These are phyloP conservation scores for Rhodotorula sp. DNA, from an alignment of 1,284 basidiomycete genomes.

Conservation along the genomic window DNA sequence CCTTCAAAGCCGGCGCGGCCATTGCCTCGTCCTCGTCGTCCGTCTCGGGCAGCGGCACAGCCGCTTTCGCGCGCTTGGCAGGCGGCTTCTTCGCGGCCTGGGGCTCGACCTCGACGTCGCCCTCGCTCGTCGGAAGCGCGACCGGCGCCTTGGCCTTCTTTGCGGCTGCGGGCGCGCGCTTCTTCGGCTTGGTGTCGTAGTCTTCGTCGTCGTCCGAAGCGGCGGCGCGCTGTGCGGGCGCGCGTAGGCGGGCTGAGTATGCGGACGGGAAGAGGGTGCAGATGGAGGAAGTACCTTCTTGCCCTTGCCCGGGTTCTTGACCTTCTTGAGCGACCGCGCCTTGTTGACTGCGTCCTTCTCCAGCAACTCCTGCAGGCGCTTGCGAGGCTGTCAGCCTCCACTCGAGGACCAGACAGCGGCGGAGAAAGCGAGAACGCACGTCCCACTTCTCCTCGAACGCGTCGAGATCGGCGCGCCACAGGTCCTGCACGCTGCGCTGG, in stretches of 20 bases:
- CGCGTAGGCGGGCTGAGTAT: background rate
- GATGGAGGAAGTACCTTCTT: constrained; percentile 23
- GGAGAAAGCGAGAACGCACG: constrained; percentile 45
- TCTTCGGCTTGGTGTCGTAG: constrained; percentile 59
- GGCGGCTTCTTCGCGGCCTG: constrained; percentile 55
- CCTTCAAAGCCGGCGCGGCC: constrained; percentile 14
- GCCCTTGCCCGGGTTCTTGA: constrained; percentile 61
- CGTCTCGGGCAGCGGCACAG: constrained; percentile 9
- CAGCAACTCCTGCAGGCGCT: constrained; percentile 55
- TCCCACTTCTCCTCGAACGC: constrained; percentile 81
- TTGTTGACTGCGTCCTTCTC: constrained; percentile 60
- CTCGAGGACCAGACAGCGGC: no score
- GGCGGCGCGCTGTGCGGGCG: constrained; percentile 56
- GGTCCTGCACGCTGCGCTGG: constrained; percentile 73
- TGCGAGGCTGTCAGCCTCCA: no score
- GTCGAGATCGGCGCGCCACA: constrained; percentile 92
- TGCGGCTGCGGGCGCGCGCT: constrained; percentile 13
- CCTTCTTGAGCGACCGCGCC: constrained; percentile 51
- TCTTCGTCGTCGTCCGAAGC: constrained; percentile 62
- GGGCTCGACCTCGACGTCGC: constrained; percentile 62
- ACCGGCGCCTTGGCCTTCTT: constrained; percentile 20
- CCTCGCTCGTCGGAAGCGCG: constrained; percentile 53
- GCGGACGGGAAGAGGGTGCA: background rate
- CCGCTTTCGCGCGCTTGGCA: constrained; percentile 14
- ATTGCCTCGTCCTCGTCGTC: constrained; percentile 11